Base-by-base conservation (phyloP, 1,139 yeast species). In the Pichia sp. region DNA sequence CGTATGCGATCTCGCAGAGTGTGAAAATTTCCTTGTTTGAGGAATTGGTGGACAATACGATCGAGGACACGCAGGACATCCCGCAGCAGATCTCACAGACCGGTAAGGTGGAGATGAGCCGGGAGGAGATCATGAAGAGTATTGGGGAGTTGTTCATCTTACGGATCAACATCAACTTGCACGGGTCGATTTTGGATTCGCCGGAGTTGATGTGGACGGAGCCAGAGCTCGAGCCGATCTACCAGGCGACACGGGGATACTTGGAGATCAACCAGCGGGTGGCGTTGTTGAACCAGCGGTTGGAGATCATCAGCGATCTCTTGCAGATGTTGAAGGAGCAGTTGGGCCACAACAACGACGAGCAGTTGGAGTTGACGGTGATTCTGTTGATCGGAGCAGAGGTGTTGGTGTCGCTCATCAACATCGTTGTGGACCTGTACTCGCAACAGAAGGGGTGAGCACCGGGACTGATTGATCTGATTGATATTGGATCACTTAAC, bases 141-240 rank as follows among this genome's bases (percentile, higher is more conserved):
- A 93, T 93, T 55, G 99, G 99, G 18, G 98, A 93, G 67, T 76
- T 93, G 57, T 93, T 93, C 68, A 93, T 93, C 54, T 73, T 93
- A 59, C 74, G 99, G 55, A 93, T 93, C 54, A 89, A 87, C 67
- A 88, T 90, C 59, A 93, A 93, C 65, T 74, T 93, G 56, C 98
- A 93, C 70, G 98, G 98, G 1, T 89, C 97, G 2, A 95, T 93
- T 22, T 73, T 93, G 57, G 99, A 93, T 66, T 87, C 96, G 1
- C 99, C 99, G 0, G 98, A 93, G 67, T 79, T 93, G 54, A 90
- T 93, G 96, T 93, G 99, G 99, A 84, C 96, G 0, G 98, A 93
- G 65, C 99, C 99, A 1, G 96, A 91, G 63, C 74, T 93, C 55
- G 98, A 93, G 66, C 99, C 99, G 1, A 90, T 91, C 52, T 93